A percentile compares a stretch with the other conserved stretches of the same genome.
These are phyloP conservation scores for Umbelopsis sp. DNA, from an alignment of 371 early-diverging fungal species.

Conservation along the genomic window DNA sequence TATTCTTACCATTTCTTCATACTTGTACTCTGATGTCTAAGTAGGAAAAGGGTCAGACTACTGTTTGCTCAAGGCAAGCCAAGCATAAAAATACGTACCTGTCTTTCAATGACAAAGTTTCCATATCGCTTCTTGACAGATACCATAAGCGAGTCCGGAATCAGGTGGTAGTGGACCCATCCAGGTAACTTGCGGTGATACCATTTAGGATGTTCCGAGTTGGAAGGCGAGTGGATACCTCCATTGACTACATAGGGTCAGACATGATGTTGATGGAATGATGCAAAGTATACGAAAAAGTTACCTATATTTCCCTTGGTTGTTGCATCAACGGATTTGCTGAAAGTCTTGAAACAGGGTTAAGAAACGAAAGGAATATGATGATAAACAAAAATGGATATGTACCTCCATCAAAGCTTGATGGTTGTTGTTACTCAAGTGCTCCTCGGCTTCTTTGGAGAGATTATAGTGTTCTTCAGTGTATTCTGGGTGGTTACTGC, in stretches of 20 bases:
- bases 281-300: background rate
- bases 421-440: slow-evolving; percentile 27
- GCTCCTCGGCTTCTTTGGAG: slow-evolving; percentile 24
- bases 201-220: slow-evolving; percentile 30
- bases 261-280: background rate
- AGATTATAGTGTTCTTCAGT: slow-evolving; percentile 10
- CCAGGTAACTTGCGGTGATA: slow-evolving; percentile 31
- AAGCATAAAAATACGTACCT: slow-evolving; percentile 28
- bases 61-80: too few species aligned
- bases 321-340: slow-evolving; percentile 26
- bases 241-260: slow-evolving; percentile 18
- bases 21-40: slow-evolving; percentile 46
- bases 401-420: slow-evolving; percentile 31
- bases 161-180: slow-evolving; percentile 35
- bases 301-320: slow-evolving; percentile 22
- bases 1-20: slow-evolving; percentile 48
- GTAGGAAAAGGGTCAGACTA: background rate
- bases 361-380: slow-evolving; percentile 21
- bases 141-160: slow-evolving; percentile 34
- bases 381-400: background rate
- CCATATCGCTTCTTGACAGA: slow-evolving; percentile 51
- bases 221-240: slow-evolving; percentile 38
- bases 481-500: slow-evolving; percentile 10
- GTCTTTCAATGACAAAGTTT: slow-evolving; percentile 48
- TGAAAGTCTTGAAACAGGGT: background rate